Base-by-base conservation (phyloP, 2,329 filamentous ascomycete genomes). In the Lasiodiplodia hormozganensis region DNA sequence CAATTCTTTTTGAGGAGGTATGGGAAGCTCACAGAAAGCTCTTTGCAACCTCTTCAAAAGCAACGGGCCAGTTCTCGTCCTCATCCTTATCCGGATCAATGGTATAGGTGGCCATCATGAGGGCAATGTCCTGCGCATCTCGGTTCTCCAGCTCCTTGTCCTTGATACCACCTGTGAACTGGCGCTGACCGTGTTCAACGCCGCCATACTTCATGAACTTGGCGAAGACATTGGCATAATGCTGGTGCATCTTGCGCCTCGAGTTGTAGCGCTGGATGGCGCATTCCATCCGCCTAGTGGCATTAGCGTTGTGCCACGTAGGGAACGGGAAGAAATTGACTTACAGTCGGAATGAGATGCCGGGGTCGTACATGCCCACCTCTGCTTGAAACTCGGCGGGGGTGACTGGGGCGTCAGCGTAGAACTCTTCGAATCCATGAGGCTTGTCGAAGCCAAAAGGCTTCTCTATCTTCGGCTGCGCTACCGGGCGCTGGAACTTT, bases 201-300 rank as follows among this genome's bases (percentile, higher is more conserved):
- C 96, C 95, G 2, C 96, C 96, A 54, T 95, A 90, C 43, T 88
- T 85, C 68, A 98, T 87, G 75, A 96, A 97, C 71, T 92, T 92
- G 74, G 88, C 85, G 80, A 99, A 96, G 40, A 94, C 82, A 21
- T 85, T 82, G 4, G 83, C 78, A 28, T 89, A 88, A 4, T 88
- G 83, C 14, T 83, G 78, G 69, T 91, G 87, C 69, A 97, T 86
- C 71, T 92, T 94, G 38, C 94, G 91, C 57, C 90, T 91, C 43
- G 87, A 85, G 70, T 91, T 89, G 81, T 90, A 99, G 16, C 93
- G 90, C 72, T 94, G 89, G 67, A 98, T 91, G 57, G 93, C 96
- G 31, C 90, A 87, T 75, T 97, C 90, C 51, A 98, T 93, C 57
- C 96, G 93, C 68, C 52, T 52, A 21, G 23, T 10, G 8, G 54